These are phyloP conservation scores for Coelastrella sp. DNA, from an alignment of 139 green algal species.

Conservation along the genomic window DNA sequence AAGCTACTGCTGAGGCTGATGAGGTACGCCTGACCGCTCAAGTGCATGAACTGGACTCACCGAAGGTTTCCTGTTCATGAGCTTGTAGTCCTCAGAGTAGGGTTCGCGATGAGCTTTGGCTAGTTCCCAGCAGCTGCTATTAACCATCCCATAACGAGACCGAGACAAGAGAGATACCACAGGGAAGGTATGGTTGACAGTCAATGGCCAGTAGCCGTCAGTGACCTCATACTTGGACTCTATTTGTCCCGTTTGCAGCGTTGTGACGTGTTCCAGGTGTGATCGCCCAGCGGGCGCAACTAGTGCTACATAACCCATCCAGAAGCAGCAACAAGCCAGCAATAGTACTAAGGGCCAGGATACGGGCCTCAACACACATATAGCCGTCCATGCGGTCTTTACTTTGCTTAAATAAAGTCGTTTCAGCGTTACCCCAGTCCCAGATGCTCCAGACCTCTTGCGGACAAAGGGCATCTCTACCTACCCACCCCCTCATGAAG, in stretches of 20 bases:
- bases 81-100: background rate
- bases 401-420: background rate
- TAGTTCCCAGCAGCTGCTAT: constrained; percentile 38
- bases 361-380: background rate
- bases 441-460: too few species aligned
- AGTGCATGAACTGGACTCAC: constrained; percentile 3
- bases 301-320: background rate
- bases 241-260: background rate
- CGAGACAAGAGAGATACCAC: background rate
- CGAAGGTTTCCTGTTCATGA: background rate
- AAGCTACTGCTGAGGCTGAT: too few species aligned
- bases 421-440: too few species aligned
- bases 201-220: constrained; percentile 28
- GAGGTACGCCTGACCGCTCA: too few species aligned
- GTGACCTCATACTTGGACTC: constrained; percentile 8
- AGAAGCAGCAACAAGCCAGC: background rate
- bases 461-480: too few species aligned
- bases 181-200: constrained; percentile 26
- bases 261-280: background rate
- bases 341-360: background rate
- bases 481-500: too few species aligned
- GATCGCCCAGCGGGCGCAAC: background rate
- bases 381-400: background rate
- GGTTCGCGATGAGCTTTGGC: constrained; percentile 16
- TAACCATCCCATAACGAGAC: background rate